Percentiles rank a stretch among this genome's conserved stretches.
Conservation (phyloP, 2,329 filamentous ascomycete genomes). For the Hypoxylon sp. region DNA sequence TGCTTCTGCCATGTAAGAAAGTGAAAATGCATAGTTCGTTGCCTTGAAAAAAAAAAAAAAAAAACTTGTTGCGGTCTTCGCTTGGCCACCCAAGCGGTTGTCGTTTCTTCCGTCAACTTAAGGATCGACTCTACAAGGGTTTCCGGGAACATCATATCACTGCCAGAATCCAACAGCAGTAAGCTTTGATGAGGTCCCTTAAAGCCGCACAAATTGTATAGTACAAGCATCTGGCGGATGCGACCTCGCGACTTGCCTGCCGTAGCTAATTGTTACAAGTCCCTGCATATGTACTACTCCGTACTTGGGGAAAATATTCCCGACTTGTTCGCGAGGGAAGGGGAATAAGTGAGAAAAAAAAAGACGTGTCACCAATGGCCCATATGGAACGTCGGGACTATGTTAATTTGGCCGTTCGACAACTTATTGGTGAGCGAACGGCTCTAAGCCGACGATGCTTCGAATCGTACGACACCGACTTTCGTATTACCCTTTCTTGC, state of each 20-base stretch:
- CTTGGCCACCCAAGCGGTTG: constrained; percentile 4
- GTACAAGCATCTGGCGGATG: constrained; percentile 24
- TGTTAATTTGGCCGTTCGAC: constrained; percentile 25
- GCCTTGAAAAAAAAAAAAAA: not conserved
- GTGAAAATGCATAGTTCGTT: constrained; percentile 1
- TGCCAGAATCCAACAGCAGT: constrained; percentile 3
- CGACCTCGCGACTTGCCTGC: constrained; percentile 27
- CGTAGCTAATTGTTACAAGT: constrained; percentile 32
- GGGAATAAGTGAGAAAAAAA: constrained; percentile 18
- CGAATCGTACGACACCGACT: constrained; percentile 34
- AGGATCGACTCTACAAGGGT: constrained; percentile 8
- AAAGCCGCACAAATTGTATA: constrained; percentile 33
- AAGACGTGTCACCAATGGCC: constrained; percentile 35
- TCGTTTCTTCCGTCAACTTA: constrained; percentile 16
- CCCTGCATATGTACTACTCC: constrained; percentile 37
- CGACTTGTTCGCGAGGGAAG: constrained; percentile 25
- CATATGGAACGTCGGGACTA: constrained; percentile 35
- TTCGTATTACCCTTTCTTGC: constrained; percentile 29
- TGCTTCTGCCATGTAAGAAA: constrained; percentile 12
- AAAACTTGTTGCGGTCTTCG: constrained; percentile 1
- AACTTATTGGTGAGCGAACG: constrained; percentile 20
- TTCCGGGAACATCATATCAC: constrained; percentile 15
- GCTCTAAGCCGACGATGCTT: constrained; percentile 8
- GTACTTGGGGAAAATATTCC: constrained; percentile 32
- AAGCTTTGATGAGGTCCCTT: constrained; percentile 26